These are phyloP conservation scores for Glonium stellatum DNA, from an alignment of 495 filamentous ascomycete genomes.

Conservation along the genomic window DNA sequence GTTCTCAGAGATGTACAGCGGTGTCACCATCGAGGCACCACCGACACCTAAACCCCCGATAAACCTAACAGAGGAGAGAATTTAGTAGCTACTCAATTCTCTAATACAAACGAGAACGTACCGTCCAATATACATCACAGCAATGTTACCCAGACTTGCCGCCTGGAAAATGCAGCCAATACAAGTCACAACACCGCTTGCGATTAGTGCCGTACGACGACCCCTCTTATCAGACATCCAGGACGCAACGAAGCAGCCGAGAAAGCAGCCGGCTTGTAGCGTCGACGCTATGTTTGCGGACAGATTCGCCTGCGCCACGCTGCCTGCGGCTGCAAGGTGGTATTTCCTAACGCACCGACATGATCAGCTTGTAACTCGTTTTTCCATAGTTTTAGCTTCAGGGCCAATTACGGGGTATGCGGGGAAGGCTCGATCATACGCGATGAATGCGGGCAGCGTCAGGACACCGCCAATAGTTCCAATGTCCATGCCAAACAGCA, in stretches of 20 bases:
- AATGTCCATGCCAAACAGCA: constrained; percentile 61
- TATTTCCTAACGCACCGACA: constrained; percentile 39
- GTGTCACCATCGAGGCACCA: constrained; percentile 57
- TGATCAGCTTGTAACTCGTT: neutral
- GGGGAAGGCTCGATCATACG: constrained; percentile 26
- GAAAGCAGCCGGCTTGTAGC: constrained; percentile 58
- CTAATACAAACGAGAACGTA: constrained; percentile 23
- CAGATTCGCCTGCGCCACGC: constrained; percentile 35
- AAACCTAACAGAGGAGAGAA: constrained; percentile 36
- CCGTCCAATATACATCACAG: constrained; percentile 59
- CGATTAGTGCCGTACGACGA: constrained; percentile 23
- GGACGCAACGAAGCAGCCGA: constrained; percentile 48
- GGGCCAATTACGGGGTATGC: neutral
- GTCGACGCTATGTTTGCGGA: constrained; percentile 58
- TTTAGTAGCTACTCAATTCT: no score
- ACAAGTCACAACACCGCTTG: constrained; percentile 39
- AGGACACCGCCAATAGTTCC: constrained; percentile 63
- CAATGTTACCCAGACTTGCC: constrained; percentile 34
- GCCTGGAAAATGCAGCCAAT: constrained; percentile 34
- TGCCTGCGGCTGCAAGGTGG: constrained; percentile 34
- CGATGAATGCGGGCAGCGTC: constrained; percentile 42
- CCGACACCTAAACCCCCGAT: constrained; percentile 61
- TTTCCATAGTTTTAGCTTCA: neutral
- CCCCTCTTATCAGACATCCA: constrained; percentile 28
- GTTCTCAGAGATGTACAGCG: constrained; percentile 56